Conservation (phyloP, 176 grass and related monocot species). For the Phoenix roebelenii region DNA sequence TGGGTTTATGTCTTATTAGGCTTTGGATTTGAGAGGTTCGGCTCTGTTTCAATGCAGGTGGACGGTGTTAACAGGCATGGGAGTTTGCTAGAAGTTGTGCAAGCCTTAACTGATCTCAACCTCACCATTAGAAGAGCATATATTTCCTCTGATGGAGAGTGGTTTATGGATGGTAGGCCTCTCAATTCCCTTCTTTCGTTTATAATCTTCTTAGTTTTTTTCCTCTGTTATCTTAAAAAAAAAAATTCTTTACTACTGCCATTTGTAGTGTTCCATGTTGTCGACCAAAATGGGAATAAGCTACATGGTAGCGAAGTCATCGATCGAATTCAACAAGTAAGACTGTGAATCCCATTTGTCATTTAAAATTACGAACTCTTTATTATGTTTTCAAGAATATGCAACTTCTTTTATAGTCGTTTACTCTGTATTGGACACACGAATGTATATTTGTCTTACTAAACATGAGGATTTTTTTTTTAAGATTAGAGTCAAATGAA, state of each 20-base stretch:
- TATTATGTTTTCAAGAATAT: too few relatives aligned
- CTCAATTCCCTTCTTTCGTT: background rate
- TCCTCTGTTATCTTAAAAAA: background rate
- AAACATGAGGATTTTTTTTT: too few relatives aligned
- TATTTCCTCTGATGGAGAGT: slow-evolving; percentile 46
- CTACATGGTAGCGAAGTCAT: slow-evolving; percentile 19
- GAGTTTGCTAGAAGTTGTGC: slow-evolving; percentile 38
- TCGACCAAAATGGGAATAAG: slow-evolving; percentile 22
- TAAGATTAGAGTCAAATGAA: too few relatives aligned
- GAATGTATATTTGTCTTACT: too few relatives aligned
- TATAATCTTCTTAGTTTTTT: background rate
- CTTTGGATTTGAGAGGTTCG: background rate
- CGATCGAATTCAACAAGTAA: slow-evolving; percentile 21
- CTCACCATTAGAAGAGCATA: slow-evolving; percentile 39
- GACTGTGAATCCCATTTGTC: background rate
- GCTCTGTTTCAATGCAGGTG: slow-evolving; percentile 24
- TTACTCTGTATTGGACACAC: too few relatives aligned
- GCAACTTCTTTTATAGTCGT: too few relatives aligned
- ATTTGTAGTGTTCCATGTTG: slow-evolving; percentile 27
- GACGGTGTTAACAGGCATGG: slow-evolving; percentile 39
- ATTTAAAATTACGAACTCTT: background rate
- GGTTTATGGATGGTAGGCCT: slow-evolving; percentile 44
- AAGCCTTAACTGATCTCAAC: slow-evolving; percentile 39
- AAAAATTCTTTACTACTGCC: background rate
- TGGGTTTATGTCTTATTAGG: background rate